A percentile compares a stretch with the other conserved stretches of the same genome.
Conservation (phyloP, 169 alveolate species). For the Plasmodium gonderi region DNA sequence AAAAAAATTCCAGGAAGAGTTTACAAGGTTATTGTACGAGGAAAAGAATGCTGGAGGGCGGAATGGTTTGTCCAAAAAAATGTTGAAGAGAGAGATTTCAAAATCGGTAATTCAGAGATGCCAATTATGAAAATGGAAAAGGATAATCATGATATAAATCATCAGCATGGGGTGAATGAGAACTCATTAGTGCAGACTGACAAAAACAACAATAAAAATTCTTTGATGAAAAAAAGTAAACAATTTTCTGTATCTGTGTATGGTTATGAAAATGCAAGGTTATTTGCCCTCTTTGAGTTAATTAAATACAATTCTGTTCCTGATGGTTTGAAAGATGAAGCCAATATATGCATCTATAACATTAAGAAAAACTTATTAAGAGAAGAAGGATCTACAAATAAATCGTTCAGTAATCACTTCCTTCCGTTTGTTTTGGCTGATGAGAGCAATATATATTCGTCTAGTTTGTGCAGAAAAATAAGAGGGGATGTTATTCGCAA, state of each 20-base stretch:
- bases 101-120: not conserved
- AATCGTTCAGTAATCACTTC: conserved; percentile 18
- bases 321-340: conserved; percentile 50
- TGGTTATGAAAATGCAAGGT: conserved; percentile 69
- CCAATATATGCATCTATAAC: conserved; percentile 43
- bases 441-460: conserved; percentile 14
- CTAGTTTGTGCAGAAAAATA: not conserved
- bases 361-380: conserved; percentile 37
- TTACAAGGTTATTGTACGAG: conserved; percentile 62
- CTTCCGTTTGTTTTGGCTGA: conserved; percentile 39
- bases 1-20: conserved; percentile 62
- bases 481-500: not conserved
- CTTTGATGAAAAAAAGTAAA: conserved; percentile 38
- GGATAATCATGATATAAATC: too few relatives aligned
- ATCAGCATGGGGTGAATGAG: too few relatives aligned
- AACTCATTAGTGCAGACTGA: not conserved
- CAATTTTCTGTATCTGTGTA: conserved; percentile 70
- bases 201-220: not conserved
- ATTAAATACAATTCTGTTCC: conserved; percentile 66
- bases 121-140: not conserved
- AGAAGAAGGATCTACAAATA: conserved; percentile 22
- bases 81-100: not conserved
- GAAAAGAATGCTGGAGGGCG: conserved; percentile 75
- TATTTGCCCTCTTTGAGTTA: conserved; percentile 60
- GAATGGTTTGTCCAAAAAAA: conserved; percentile 42